Evolutionary conservation across 1,284 basidiomycete genomes (phyloP).

Genomic region (Lentinula novae-zelandiae): DNA sequence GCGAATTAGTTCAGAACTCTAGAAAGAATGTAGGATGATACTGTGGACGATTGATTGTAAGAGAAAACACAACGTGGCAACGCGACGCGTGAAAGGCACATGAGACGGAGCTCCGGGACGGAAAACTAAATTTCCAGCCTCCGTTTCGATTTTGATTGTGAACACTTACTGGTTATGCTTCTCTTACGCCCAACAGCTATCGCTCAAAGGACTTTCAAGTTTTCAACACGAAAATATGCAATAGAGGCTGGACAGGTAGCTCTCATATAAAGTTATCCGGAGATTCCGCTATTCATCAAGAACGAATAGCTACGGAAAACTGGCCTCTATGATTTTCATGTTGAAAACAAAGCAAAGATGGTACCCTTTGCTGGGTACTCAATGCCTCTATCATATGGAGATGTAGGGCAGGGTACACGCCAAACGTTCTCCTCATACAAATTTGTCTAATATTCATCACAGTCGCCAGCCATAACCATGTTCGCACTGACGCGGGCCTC

Average conservation of each 20-base stretch:
- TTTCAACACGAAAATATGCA: background rate
- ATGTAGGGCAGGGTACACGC: constrained; percentile 72
- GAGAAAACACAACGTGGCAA: no score
- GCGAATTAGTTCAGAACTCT: no score
- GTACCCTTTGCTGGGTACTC: constrained; percentile 94
- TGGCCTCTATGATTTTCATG: constrained; percentile 89
- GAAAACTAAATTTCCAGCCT: no score
- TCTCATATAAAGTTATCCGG: background rate
- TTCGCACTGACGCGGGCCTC: constrained; percentile 79
- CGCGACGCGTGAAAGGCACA: background rate
- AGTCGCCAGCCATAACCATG: constrained; percentile 93
- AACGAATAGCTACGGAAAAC: constrained; percentile 49
- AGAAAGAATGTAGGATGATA: no score
- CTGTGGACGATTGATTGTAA: no score
- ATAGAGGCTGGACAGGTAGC: constrained; percentile 5
- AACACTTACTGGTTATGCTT: background rate
- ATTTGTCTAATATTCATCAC: constrained; percentile 11
- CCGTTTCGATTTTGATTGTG: background rate
- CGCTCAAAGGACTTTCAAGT: background rate
- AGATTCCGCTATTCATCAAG: background rate
- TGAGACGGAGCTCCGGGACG: no score
- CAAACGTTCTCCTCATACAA: background rate
- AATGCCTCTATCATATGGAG: constrained; percentile 91
- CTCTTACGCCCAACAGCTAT: background rate
- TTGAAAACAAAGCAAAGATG: constrained; percentile 87